Percentiles rank a stretch among this genome's conserved stretches.
Evolutionary conservation across 345 rosid genomes (phyloP).

Genomic region (Sisymbrium altissimum): DNA sequence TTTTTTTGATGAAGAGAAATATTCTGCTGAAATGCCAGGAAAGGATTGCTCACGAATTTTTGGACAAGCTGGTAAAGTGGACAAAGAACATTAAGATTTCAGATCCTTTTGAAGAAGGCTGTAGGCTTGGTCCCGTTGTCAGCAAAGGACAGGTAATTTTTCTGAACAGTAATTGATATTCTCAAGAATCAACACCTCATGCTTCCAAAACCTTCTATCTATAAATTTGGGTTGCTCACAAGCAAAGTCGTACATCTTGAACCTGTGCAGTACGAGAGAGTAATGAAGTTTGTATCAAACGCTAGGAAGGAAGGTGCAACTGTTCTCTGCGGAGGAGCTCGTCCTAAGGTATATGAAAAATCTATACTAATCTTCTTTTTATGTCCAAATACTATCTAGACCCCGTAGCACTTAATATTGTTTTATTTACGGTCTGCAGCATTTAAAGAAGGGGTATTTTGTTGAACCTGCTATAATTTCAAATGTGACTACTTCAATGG

Average conservation of each 20-base stretch:
- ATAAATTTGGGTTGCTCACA: background rate
- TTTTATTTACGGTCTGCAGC: slow-evolving; percentile 51
- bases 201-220: background rate
- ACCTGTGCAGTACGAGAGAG: slow-evolving; percentile 67
- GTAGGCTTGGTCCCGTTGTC: slow-evolving; percentile 92
- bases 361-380: background rate
- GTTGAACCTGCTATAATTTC: slow-evolving; percentile 77
- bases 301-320: slow-evolving; percentile 95
- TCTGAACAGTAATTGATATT: slow-evolving; percentile 1
- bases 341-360: slow-evolving; percentile 59
- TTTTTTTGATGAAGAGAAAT: slow-evolving; percentile 4
- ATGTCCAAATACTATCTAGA: slow-evolving; percentile 13
- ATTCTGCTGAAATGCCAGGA: slow-evolving; percentile 49
- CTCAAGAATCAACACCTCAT: slow-evolving; percentile 2
- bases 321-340: slow-evolving; percentile 69
- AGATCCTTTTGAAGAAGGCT: slow-evolving; percentile 91
- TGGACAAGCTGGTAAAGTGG: slow-evolving; percentile 77
- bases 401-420: background rate
- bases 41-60: slow-evolving; percentile 65
- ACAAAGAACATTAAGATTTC: slow-evolving; percentile 73
- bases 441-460: slow-evolving; percentile 76
- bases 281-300: slow-evolving; percentile 66
- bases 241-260: slow-evolving; percentile 1
- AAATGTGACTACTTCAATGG: slow-evolving; percentile 81
- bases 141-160: slow-evolving; percentile 72